Evolutionary conservation across 164 flowering plant species (phyloP).

Genomic region (Akebia trifoliata): DNA sequence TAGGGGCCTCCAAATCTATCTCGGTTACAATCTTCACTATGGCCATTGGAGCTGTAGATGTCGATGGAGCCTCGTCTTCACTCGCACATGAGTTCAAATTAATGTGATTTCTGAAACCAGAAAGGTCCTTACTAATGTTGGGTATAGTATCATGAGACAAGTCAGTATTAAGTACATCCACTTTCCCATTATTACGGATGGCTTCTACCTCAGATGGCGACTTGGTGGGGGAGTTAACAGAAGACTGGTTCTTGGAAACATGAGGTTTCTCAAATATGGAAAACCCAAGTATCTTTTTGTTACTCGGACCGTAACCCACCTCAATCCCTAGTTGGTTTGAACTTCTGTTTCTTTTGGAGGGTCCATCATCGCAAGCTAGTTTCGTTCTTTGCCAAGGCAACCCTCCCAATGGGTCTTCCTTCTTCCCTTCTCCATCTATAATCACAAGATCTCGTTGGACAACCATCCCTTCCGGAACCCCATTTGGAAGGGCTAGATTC

Average conservation of each 20-base stretch:
- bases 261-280: slow-evolving; percentile 44
- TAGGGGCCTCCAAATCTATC: slow-evolving; percentile 68
- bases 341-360: slow-evolving; percentile 15
- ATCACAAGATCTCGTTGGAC: slow-evolving; percentile 19
- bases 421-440: slow-evolving; percentile 27
- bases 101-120: slow-evolving; percentile 29
- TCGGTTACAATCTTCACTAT: slow-evolving; percentile 25
- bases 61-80: slow-evolving; percentile 46
- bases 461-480: slow-evolving; percentile 17
- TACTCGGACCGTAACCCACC: slow-evolving; percentile 17
- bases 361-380: slow-evolving; percentile 10
- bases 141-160: slow-evolving; percentile 44
- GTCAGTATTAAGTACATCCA: slow-evolving; percentile 43
- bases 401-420: slow-evolving; percentile 18
- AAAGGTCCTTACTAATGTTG: slow-evolving; percentile 12
- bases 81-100: slow-evolving; percentile 58
- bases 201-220: slow-evolving; percentile 17
- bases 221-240: slow-evolving; percentile 17
- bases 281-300: slow-evolving; percentile 54
- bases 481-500: slow-evolving; percentile 32
- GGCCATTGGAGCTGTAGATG: slow-evolving; percentile 21
- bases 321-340: slow-evolving; percentile 20
- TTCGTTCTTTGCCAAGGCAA: slow-evolving; percentile 33
- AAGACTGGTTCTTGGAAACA: slow-evolving; percentile 24
- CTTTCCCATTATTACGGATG: slow-evolving; percentile 21